Evolutionary conservation across 306 rosid genomes (phyloP).

Genomic region (Canavalia gladiata): DNA sequence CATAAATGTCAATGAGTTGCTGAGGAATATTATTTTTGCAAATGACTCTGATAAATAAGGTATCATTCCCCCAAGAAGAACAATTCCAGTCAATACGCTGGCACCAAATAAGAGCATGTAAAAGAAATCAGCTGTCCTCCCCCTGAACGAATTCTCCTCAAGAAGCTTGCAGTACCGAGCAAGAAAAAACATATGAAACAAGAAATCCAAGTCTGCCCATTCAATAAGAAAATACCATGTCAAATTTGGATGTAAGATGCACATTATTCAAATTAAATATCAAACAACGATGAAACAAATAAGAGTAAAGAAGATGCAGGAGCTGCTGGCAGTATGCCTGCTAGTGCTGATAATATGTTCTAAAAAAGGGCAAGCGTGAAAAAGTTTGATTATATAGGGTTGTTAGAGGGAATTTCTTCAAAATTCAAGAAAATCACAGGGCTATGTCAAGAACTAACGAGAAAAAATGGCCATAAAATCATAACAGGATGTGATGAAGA

Average conservation of each 20-base stretch:
- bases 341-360: not conserved
- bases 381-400: not conserved
- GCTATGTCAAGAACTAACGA: slow-evolving; percentile 16
- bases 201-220: slow-evolving; percentile 88
- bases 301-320: not conserved
- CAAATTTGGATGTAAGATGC: slow-evolving; percentile 33
- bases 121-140: slow-evolving; percentile 94
- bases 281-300: slow-evolving; percentile 28
- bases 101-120: slow-evolving; percentile 97
- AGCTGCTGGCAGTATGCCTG: not conserved
- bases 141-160: slow-evolving; percentile 98
- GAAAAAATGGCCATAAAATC: not conserved
- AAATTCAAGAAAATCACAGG: slow-evolving; percentile 16
- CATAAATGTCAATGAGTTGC: slow-evolving; percentile 97
- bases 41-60: slow-evolving; percentile 89
- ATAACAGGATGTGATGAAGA: slow-evolving; percentile 2
- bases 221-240: slow-evolving; percentile 48
- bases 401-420: not conserved
- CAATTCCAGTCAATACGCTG: slow-evolving; percentile 86
- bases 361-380: not conserved
- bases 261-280: slow-evolving; percentile 28
- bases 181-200: slow-evolving; percentile 99
- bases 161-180: slow-evolving; percentile 99
- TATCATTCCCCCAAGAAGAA: slow-evolving; percentile 94
- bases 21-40: slow-evolving; percentile 89